Conservation (phyloP, 2,329 filamentous ascomycete genomes). For the Paecilomyces dactylethromorphus region DNA sequence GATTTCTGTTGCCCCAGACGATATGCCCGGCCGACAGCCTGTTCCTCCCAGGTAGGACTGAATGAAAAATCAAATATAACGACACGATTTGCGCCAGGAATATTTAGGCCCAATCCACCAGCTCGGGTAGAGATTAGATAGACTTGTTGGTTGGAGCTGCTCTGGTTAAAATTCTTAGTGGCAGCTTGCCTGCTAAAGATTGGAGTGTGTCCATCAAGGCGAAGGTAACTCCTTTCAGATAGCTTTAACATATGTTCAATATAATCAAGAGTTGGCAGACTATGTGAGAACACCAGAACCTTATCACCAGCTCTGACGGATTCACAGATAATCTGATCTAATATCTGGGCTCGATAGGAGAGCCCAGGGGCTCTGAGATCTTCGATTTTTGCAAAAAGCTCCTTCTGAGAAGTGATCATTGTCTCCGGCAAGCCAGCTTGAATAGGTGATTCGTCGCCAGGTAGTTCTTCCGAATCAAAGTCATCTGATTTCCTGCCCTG, state of each 20-base stretch:
- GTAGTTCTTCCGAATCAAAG: slow-evolving; percentile 11
- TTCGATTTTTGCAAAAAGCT: slow-evolving; percentile 21
- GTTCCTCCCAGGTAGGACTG: slow-evolving; percentile 75
- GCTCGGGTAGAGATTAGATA: slow-evolving; percentile 79
- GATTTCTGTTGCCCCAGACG: slow-evolving; percentile 74
- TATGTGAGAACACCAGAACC: slow-evolving; percentile 73
- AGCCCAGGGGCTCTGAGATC: slow-evolving; percentile 40
- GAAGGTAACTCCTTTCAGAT: slow-evolving; percentile 43
- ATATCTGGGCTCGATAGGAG: slow-evolving; percentile 63
- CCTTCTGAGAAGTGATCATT: slow-evolving; percentile 26
- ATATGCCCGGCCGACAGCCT: slow-evolving; percentile 80
- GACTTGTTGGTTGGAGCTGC: slow-evolving; percentile 44
- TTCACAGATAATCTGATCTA: slow-evolving; percentile 64
- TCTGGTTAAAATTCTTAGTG: slow-evolving; percentile 63
- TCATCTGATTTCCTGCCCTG: slow-evolving; percentile 9
- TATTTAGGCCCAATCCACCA: slow-evolving; percentile 77
- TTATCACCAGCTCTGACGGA: slow-evolving; percentile 61
- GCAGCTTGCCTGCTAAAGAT: slow-evolving; percentile 54
- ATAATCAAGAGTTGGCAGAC: slow-evolving; percentile 62
- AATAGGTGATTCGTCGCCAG: slow-evolving; percentile 27
- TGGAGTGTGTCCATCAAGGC: slow-evolving; percentile 62
- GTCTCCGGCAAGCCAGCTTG: slow-evolving; percentile 28
- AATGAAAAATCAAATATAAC: slow-evolving; percentile 79
- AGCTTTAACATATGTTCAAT: slow-evolving; percentile 52
- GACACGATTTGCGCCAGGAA: slow-evolving; percentile 76